Percentiles rank a stretch among this genome's conserved stretches.
Conservation (phyloP, 2,329 filamentous ascomycete species). For the Lizonia empirigonia region DNA sequence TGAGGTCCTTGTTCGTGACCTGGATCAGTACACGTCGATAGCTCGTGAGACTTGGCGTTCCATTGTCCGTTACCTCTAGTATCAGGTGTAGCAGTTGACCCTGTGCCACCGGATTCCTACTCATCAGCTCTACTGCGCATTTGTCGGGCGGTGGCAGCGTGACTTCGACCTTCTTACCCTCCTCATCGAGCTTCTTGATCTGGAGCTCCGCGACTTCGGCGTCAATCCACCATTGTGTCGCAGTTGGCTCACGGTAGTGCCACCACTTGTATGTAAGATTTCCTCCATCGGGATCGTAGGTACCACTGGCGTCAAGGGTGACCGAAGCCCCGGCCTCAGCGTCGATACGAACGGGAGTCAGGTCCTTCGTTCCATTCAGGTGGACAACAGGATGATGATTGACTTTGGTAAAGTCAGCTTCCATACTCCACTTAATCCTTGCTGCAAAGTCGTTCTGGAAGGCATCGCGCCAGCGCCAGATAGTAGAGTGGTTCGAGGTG, state of each 20-base stretch:
- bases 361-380: slow-evolving; percentile 50
- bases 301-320: slow-evolving; percentile 53
- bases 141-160: slow-evolving; percentile 52
- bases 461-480: slow-evolving; percentile 61
- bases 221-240: slow-evolving; percentile 52
- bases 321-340: slow-evolving; percentile 51
- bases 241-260: slow-evolving; percentile 54
- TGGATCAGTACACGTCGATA: slow-evolving; percentile 55
- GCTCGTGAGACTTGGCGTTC: slow-evolving; percentile 52
- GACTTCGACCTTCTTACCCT: slow-evolving; percentile 44
- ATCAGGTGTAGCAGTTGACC: slow-evolving; percentile 58
- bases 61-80: slow-evolving; percentile 56
- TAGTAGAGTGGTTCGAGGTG: slow-evolving; percentile 55
- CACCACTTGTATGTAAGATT: slow-evolving; percentile 57
- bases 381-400: slow-evolving; percentile 57
- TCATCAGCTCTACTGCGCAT: slow-evolving; percentile 47
- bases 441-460: slow-evolving; percentile 60
- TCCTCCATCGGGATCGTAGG: slow-evolving; percentile 56
- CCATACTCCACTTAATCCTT: slow-evolving; percentile 55
- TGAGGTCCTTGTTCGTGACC: slow-evolving; percentile 39
- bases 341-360: slow-evolving; percentile 48
- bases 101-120: slow-evolving; percentile 44
- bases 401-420: slow-evolving; percentile 40
- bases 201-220: slow-evolving; percentile 50
- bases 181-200: slow-evolving; percentile 38